These are phyloP conservation scores for Ascocoryne sarcoides DNA, from an alignment of 2,329 filamentous ascomycete genomes.

Conservation along the genomic window DNA sequence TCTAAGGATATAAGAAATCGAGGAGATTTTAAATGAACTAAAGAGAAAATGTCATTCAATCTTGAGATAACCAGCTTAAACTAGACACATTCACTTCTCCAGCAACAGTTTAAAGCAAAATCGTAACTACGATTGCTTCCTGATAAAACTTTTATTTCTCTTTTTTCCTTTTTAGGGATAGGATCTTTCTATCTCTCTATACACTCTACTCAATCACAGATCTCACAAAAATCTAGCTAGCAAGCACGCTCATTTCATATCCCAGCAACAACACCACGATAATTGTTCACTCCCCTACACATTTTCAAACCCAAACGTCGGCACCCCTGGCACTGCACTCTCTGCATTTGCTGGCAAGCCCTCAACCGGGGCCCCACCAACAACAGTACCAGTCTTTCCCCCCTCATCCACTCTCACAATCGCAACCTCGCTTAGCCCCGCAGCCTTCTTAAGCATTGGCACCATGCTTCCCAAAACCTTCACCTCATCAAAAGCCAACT, in stretches of 20 bases:
- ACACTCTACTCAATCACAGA: no score
- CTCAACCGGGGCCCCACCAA: slow-evolving; percentile 43
- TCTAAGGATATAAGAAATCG: no score
- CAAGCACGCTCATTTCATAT: no score
- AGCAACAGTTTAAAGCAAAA: background rate
- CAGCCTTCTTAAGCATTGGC: slow-evolving; percentile 66
- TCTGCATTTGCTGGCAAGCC: slow-evolving; percentile 55
- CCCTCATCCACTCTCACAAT: slow-evolving; percentile 65
- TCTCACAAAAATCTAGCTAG: no score
- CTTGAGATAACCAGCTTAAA: background rate
- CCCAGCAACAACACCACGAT: no score
- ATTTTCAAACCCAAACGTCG: slow-evolving; percentile 81
- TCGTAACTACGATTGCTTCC: background rate
- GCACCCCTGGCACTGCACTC: slow-evolving; percentile 70
- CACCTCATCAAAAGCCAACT: slow-evolving; percentile 80
- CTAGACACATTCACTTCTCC: background rate
- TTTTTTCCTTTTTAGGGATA: background rate
- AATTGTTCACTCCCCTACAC: no score
- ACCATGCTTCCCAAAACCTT: slow-evolving; percentile 70
- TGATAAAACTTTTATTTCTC: background rate
- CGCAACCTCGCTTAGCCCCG: slow-evolving; percentile 61
- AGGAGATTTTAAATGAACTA: background rate
- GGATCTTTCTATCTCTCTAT: no score
- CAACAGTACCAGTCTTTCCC: slow-evolving; percentile 53
- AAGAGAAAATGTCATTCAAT: background rate